A percentile compares a stretch with the other conserved stretches of the same genome.
Evolutionary conservation across 306 rosid genomes (phyloP).

Genomic region (Cicer cuneatum): DNA sequence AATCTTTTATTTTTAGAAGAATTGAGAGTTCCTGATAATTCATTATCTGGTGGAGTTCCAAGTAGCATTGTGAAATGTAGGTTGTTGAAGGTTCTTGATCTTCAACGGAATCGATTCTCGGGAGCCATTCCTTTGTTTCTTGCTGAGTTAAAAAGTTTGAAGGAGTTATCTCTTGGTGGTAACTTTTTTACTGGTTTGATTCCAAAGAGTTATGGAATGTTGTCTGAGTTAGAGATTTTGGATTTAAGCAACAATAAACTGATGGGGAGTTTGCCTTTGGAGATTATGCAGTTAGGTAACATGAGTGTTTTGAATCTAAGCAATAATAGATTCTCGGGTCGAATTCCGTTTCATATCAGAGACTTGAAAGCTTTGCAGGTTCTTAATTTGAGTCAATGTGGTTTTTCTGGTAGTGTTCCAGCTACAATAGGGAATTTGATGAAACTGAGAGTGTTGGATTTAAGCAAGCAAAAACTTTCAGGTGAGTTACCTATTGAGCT

Average conservation of each 20-base stretch:
- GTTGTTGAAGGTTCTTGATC: slow-evolving; percentile 62
- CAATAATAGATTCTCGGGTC: slow-evolving; percentile 66
- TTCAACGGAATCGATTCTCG: slow-evolving; percentile 59
- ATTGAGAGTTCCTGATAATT: slow-evolving; percentile 56
- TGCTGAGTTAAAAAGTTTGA: slow-evolving; percentile 52
- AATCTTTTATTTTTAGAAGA: slow-evolving; percentile 60
- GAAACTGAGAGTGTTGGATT: slow-evolving; percentile 72
- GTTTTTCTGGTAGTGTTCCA: slow-evolving; percentile 69
- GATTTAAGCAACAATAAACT: slow-evolving; percentile 65
- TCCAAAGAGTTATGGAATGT: slow-evolving; percentile 58
- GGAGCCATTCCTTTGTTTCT: slow-evolving; percentile 65
- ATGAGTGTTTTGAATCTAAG: slow-evolving; percentile 71
- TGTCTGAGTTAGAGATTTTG: slow-evolving; percentile 61
- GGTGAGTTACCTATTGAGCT: slow-evolving; percentile 77
- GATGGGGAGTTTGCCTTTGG: slow-evolving; percentile 60
- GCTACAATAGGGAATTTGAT: slow-evolving; percentile 63
- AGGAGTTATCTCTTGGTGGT: slow-evolving; percentile 58
- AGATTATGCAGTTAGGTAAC: slow-evolving; percentile 61
- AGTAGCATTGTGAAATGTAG: slow-evolving; percentile 60
- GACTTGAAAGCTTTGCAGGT: slow-evolving; percentile 59
- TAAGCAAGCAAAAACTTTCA: slow-evolving; percentile 74
- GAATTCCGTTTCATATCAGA: slow-evolving; percentile 50
- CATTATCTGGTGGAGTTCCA: slow-evolving; percentile 63
- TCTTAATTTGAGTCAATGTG: slow-evolving; percentile 75
- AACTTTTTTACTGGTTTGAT: slow-evolving; percentile 63